phyloP scores from a whole-genome alignment of 495 filamentous ascomycete genomes.

The Massariosphaeria phaeospora region DNA sequence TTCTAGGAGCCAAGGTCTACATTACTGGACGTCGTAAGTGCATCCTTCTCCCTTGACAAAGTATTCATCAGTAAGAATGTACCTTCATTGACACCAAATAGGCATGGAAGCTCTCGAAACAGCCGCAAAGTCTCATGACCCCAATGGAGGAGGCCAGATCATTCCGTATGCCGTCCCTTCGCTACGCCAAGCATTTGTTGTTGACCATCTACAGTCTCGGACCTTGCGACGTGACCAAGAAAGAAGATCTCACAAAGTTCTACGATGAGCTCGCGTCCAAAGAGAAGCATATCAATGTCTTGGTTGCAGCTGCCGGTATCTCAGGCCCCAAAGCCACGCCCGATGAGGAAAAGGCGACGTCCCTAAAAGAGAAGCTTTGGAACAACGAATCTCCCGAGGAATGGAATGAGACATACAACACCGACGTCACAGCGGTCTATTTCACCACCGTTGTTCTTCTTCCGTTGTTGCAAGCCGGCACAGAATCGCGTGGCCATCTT shows the following conservation, averaged over 20 bases:
- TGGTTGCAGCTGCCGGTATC: slow-evolving; percentile 41
- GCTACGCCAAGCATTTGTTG: neutral
- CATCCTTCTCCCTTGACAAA: neutral
- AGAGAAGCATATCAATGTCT: slow-evolving; percentile 42
- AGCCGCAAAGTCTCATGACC: slow-evolving; percentile 40
- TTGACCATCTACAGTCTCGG: slow-evolving; percentile 18
- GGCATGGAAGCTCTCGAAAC: slow-evolving; percentile 40
- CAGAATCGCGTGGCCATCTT: slow-evolving; percentile 37
- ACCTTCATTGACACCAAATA: neutral
- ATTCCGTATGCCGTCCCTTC: slow-evolving; percentile 31
- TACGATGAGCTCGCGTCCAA: slow-evolving; percentile 37
- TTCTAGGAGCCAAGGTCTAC: slow-evolving; percentile 42
- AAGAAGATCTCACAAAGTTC: slow-evolving; percentile 38
- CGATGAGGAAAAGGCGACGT: slow-evolving; percentile 30
- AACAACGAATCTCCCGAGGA: slow-evolving; percentile 41
- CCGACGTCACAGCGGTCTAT: slow-evolving; percentile 43
- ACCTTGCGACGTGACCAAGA: slow-evolving; percentile 45
- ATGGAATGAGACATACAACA: slow-evolving; percentile 42
- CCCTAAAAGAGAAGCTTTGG: slow-evolving; percentile 42
- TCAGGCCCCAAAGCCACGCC: slow-evolving; percentile 41
- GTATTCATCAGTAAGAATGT: neutral
- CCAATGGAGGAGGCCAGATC: slow-evolving; percentile 38
- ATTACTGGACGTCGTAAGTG: slow-evolving; percentile 38
- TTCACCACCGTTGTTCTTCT: slow-evolving; percentile 45
- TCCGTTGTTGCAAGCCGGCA: slow-evolving; percentile 42